These are phyloP conservation scores for Bremia lactucae DNA, from an alignment of 352 stramenopile species.

Conservation along the genomic window DNA sequence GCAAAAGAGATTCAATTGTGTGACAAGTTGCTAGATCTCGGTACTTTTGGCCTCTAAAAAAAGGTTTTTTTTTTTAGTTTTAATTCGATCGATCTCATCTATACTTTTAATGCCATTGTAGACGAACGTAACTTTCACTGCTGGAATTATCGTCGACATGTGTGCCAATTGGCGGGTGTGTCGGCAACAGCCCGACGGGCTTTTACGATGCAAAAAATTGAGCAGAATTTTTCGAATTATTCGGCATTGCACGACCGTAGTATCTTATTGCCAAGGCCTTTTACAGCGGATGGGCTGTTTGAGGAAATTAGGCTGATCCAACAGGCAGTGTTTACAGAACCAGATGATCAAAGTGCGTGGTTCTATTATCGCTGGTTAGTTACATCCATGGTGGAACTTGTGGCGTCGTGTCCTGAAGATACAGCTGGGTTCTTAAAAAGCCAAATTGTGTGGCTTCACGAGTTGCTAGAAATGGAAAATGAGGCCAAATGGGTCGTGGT, in stretches of 20 bases:
- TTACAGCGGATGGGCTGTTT: conserved; percentile 40
- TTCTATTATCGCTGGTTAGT: conserved; percentile 96
- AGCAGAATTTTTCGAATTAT: conserved; percentile 98
- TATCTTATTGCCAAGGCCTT: conserved; percentile 36
- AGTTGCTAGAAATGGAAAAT: conserved; percentile 74
- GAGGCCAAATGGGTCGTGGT: conserved; percentile 67
- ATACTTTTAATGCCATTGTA: conserved; percentile 20
- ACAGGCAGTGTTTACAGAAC: conserved; percentile 97
- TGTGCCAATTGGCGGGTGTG: conserved; percentile 44
- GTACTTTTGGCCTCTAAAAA: too few species aligned
- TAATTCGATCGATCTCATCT: conserved; percentile 27
- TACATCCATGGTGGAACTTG: conserved; percentile 51
- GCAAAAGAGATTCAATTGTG: conserved; percentile 69
- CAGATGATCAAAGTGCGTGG: conserved; percentile 97
- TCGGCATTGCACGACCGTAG: conserved; percentile 77
- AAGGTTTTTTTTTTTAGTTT: conserved; percentile 1
- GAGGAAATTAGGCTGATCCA: conserved; percentile 83
- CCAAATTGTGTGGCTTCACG: conserved; percentile 68
- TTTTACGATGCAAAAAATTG: conserved; percentile 93
- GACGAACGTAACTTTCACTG: conserved; percentile 99
- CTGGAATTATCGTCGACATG: conserved; percentile 93
- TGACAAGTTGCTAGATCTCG: conserved; percentile 68
- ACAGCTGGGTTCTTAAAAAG: conserved; percentile 46
- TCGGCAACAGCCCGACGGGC: conserved; percentile 75
- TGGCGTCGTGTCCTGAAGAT: conserved; percentile 31